These are phyloP conservation scores for Fusarium illudens DNA, from an alignment of 2,329 filamentous ascomycete species.

Conservation along the genomic window DNA sequence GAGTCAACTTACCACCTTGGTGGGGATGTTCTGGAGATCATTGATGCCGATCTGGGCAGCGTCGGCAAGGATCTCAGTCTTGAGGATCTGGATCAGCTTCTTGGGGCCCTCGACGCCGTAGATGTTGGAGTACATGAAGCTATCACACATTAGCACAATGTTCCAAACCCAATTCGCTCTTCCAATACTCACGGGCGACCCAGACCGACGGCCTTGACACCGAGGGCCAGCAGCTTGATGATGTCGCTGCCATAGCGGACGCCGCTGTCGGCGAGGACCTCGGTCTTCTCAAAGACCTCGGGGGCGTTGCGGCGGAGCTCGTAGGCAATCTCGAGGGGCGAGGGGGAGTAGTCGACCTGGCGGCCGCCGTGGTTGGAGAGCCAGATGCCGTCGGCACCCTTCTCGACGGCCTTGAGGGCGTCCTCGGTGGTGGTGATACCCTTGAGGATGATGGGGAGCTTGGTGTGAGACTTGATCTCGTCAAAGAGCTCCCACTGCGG, in stretches of 20 bases:
- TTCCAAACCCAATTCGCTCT: rapidly evolving
- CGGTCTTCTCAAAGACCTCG: conserved; percentile 48
- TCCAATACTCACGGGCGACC: conserved; percentile 47
- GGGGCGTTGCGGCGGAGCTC: conserved; percentile 50
- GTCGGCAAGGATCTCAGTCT: conserved; percentile 54
- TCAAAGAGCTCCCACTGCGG: conserved; percentile 40
- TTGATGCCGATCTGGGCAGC: conserved; percentile 47
- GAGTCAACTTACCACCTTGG: conserved; percentile 29
- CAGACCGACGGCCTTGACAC: conserved; percentile 53
- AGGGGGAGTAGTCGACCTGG: conserved; percentile 49
- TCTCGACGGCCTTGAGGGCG: conserved; percentile 45
- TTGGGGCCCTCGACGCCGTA: conserved; percentile 59
- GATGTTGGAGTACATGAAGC: conserved; percentile 60
- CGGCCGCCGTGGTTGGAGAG: conserved; percentile 54
- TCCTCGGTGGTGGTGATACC: conserved; percentile 51
- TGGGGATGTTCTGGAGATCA: conserved; percentile 37
- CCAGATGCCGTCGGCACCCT: conserved; percentile 49
- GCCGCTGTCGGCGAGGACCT: conserved; percentile 51
- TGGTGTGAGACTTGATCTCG: conserved; percentile 44
- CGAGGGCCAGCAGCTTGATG: conserved; percentile 51
- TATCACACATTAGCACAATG: neutral
- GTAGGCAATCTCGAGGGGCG: conserved; percentile 38
- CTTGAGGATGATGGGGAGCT: conserved; percentile 50
- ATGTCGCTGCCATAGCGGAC: conserved; percentile 51
- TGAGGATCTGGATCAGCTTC: conserved; percentile 57